phyloP scores from a whole-genome alignment of 1,139 yeast genomes.

The Kazachstania sp. region DNA sequence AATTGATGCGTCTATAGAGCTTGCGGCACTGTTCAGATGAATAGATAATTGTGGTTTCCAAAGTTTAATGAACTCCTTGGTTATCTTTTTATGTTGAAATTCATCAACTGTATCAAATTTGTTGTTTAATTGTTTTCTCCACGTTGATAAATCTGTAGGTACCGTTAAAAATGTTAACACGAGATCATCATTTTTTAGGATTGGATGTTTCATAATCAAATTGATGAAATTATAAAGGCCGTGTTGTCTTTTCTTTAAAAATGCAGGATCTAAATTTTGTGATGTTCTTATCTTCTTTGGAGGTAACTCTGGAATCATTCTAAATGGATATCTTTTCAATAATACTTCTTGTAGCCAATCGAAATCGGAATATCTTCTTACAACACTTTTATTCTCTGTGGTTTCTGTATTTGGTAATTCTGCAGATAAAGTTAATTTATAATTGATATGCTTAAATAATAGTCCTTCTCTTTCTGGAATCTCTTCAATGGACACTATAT shows the following conservation, averaged over 20 bases:
- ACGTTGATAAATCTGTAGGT: slow-evolving; percentile 69
- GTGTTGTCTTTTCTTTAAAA: slow-evolving; percentile 72
- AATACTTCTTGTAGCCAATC: slow-evolving; percentile 77
- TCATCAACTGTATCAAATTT: slow-evolving; percentile 68
- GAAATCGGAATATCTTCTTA: slow-evolving; percentile 86
- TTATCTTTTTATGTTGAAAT: slow-evolving; percentile 56
- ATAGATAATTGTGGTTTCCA: slow-evolving; percentile 38
- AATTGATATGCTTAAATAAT: slow-evolving; percentile 81
- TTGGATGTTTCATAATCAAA: slow-evolving; percentile 76
- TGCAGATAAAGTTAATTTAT: slow-evolving; percentile 53
- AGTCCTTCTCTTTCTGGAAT: slow-evolving; percentile 87
- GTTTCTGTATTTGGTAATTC: slow-evolving; percentile 36
- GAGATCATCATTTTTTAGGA: slow-evolving; percentile 60
- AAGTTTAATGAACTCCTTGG: slow-evolving; percentile 33
- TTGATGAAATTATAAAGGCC: slow-evolving; percentile 77
- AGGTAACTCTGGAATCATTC: slow-evolving; percentile 82
- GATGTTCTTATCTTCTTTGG: slow-evolving; percentile 62
- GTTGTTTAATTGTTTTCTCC: slow-evolving; percentile 64
- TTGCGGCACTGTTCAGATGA: slow-evolving; percentile 30
- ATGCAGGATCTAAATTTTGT: slow-evolving; percentile 65
- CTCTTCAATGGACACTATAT: slow-evolving; percentile 59
- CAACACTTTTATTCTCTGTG: slow-evolving; percentile 44
- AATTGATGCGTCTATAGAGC: slow-evolving; percentile 30
- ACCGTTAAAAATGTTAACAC: slow-evolving; percentile 75
- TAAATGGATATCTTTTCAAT: slow-evolving; percentile 71